A percentile compares a stretch with the other conserved stretches of the same genome.
Conservation (phyloP, 495 filamentous ascomycete genomes). For the Tuber melanosporum region DNA sequence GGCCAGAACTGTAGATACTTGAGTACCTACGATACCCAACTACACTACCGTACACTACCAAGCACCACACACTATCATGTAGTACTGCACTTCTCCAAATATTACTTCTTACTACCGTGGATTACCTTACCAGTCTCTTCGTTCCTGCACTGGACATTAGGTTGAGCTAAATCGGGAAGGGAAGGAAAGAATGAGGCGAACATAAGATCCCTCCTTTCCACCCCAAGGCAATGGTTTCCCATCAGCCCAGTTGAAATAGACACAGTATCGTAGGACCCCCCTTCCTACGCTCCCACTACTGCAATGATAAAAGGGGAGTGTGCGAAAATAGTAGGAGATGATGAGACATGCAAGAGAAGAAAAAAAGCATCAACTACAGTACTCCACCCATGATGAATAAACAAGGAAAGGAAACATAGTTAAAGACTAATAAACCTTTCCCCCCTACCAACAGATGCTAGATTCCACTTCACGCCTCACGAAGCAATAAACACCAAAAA, state of each 20-base stretch:
- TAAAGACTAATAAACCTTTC: not conserved
- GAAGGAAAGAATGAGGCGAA: not conserved
- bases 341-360: not conserved
- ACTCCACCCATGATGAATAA: constrained; percentile 1
- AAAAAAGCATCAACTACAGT: not conserved
- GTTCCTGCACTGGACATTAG: too few relatives aligned
- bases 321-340: not conserved
- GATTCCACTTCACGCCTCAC: not conserved
- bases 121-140: too few relatives aligned
- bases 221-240: not conserved
- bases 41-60: too few relatives aligned
- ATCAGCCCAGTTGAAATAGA: not conserved
- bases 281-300: not conserved
- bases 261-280: not conserved
- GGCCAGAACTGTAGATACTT: too few relatives aligned
- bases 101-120: too few relatives aligned
- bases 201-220: not conserved
- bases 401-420: not conserved
- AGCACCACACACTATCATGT: too few relatives aligned
- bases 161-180: too few relatives aligned
- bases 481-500: not conserved
- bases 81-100: too few relatives aligned
- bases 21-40: too few relatives aligned
- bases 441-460: not conserved
- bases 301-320: not conserved